A percentile compares a stretch with the other conserved stretches of the same genome.
phyloP scores from a whole-genome alignment of 73 alveolate species.

The Symbiodinium pilosum region DNA sequence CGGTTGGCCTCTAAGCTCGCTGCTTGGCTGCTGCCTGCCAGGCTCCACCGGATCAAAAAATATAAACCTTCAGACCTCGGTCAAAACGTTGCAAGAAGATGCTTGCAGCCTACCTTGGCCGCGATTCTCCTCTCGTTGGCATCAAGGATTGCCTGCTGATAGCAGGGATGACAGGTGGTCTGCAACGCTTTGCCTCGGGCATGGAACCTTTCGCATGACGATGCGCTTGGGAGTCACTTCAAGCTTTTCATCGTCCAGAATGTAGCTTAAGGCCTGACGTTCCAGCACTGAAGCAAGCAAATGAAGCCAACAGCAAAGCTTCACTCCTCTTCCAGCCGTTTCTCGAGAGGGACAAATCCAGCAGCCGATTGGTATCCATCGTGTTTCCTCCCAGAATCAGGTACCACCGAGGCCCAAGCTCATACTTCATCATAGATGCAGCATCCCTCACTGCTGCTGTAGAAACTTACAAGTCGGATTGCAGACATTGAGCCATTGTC shows the following conservation, averaged over 20 bases:
- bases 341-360: slow-evolving; percentile 34
- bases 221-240: slow-evolving; percentile 96
- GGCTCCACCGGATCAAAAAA: not conserved
- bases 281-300: not conserved
- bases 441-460: too few species aligned
- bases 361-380: slow-evolving; percentile 82
- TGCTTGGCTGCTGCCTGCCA: slow-evolving; percentile 1
- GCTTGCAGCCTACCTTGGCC: slow-evolving; percentile 86
- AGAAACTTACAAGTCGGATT: too few species aligned
- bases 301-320: not conserved
- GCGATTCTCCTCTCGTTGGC: slow-evolving; percentile 83
- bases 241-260: slow-evolving; percentile 95
- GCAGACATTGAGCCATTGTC: not conserved
- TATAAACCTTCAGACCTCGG: too few species aligned
- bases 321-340: slow-evolving; percentile 52
- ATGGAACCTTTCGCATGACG: slow-evolving; percentile 95
- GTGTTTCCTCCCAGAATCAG: slow-evolving; percentile 28
- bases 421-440: not conserved
- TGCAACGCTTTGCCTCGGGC: not conserved
- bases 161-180: not conserved
- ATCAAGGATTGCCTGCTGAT: slow-evolving; percentile 49
- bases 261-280: slow-evolving; percentile 82
- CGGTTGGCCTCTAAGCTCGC: too few species aligned
- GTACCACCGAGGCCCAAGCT: not conserved
- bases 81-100: too few species aligned